Evolutionary conservation across 805 yeast genomes (phyloP), one percentile per base, ranked within the genome.

Genomic region (Cyberlindnera nakhonratchasimensis): DNA sequence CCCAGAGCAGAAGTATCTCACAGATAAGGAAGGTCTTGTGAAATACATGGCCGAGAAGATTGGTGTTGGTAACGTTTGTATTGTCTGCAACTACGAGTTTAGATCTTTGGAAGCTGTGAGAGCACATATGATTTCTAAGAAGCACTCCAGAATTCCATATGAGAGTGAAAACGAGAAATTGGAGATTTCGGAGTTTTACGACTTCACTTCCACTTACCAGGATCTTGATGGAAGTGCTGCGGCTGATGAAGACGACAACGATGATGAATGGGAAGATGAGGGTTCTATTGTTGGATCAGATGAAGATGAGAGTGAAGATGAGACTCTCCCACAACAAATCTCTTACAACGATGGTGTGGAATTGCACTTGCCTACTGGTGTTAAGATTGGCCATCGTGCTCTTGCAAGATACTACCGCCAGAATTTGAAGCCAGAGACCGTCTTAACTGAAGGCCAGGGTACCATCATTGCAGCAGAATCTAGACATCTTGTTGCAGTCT

Each of bases 131-230:
- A 48, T 73, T 8, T 71, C 83, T 19, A 93, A 93, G 67, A 79
- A 85, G 50, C 99, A 93, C 63, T 85, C 90, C 69, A 77, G 77
- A 59, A 79, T 93, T 40, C 98, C 98, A 4, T 93, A 87, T 62
- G 97, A 93, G 54, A 62, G 75, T 5, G 89, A 85, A 46, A 80
- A 83, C 51, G 95, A 90, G 55, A 86, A 82, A 61, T 68, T 87
- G 43, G 99, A 93, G 63, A 77, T 91, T 16, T 81, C 95, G 0
- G 95, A 89, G 42, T 93, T 86, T 57, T 93, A 91, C 60, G 96
- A 93, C 61, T 93, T 90, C 69, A 70, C 81, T 2, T 74, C 86
- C 2, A 77, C 95, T 3, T 91, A 90, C 58, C 54, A 43, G 18
- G 50, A 43, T 8, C 30, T 53, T 18, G 51, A 48, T 11, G 41